Conservation (phyloP, 1,139 yeast genomes). For the Blastobotrys petasosporus region DNA sequence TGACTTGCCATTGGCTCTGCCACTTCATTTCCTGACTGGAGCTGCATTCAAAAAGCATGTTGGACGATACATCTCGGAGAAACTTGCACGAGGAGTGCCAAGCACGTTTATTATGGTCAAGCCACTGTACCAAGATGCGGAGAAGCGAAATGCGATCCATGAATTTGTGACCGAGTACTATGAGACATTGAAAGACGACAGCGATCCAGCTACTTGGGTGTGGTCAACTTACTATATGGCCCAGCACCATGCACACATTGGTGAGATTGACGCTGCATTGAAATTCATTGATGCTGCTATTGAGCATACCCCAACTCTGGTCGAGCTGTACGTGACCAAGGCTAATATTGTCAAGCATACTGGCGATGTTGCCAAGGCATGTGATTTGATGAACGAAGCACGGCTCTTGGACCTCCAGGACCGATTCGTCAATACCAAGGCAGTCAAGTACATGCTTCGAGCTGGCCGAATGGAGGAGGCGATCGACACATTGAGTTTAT, state of each 20-base stretch:
- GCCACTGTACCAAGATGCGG: conserved; percentile 56
- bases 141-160: conserved; percentile 47
- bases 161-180: conserved; percentile 49
- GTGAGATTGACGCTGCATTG: conserved; percentile 47
- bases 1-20: conserved; percentile 73
- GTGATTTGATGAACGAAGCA: conserved; percentile 61
- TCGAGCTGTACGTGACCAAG: conserved; percentile 72
- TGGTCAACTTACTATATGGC: conserved; percentile 83
- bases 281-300: conserved; percentile 59
- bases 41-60: conserved; percentile 44
- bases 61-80: conserved; percentile 49
- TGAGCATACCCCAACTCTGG: conserved; percentile 60
- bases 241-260: conserved; percentile 63
- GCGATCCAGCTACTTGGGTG: conserved; percentile 49
- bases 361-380: conserved; percentile 58
- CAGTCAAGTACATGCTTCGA: conserved; percentile 76
- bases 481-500: conserved; percentile 63
- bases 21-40: conserved; percentile 66
- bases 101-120: conserved; percentile 83
- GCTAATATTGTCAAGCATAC: conserved; percentile 75
- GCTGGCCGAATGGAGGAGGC: conserved; percentile 79
- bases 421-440: conserved; percentile 81
- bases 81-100: conserved; percentile 79
- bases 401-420: conserved; percentile 80
- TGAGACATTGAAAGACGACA: conserved; percentile 16